Evolutionary conservation across 164 flowering plant genomes (phyloP), one percentile per base, ranked within the genome.

Genomic region (Nymphaea colorata): DNA sequence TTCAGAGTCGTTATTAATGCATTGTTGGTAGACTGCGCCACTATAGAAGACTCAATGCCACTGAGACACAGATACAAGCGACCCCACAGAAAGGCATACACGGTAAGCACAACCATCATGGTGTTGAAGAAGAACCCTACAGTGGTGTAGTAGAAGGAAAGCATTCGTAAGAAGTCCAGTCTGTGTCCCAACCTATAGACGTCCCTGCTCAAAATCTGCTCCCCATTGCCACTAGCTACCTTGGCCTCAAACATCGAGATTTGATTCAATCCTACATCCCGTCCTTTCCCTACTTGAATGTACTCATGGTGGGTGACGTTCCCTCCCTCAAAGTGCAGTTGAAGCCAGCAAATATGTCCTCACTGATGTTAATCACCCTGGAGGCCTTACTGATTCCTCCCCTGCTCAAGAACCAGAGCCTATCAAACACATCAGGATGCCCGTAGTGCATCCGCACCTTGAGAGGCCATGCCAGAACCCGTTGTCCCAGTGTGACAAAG

Each of bases 311-410:
- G 99, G 3, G 99, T 89, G 66, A 91, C 97, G 76, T 90, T 94
- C 59, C 99, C 99, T 64, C 96, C 65, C 99, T 81, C 44, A 94
- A 75, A 3, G 96, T 93, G 81, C 97, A 93, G 67, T 91, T 93
- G 79, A 93, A 93, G 6, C 98, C 97, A 18, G 98, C 97, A 77
- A 82, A 93, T 74, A 93, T 93, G 73, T 93, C 98, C 81, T 93
- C 98, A 71, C 98, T 93, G 67, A 93, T 87, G 75, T 93, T 93
- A 71, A 93, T 93, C 66, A 88, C 87, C 70, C 73, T 84, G 17
- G 97, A 91, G 45, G 98, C 98, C 82, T 93, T 93, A 83, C 98
- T 93, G 44, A 93, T 73, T 63, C 98, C 98, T 44, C 98, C 98
- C 0, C 96, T 86, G 47, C 87, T 77, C 78, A 93, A 65, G 76